Conservation (phyloP, 768 basidiomycete species). For the Lentinula sp. region DNA sequence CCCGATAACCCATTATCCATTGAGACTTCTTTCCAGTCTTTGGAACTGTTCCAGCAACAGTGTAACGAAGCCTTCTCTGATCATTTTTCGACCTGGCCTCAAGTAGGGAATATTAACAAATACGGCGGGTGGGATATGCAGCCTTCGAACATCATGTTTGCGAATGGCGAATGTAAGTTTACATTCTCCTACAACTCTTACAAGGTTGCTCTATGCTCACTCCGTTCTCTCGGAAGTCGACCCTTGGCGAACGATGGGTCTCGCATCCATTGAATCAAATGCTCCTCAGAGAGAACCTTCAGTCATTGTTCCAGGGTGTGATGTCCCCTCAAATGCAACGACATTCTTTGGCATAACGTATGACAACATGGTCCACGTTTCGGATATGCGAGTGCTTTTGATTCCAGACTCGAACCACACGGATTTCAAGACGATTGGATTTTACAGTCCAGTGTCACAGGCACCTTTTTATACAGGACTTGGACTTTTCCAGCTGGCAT, state of each 20-base stretch:
- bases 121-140: slow-evolving; percentile 50
- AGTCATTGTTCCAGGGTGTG: slow-evolving; percentile 36
- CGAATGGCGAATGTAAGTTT: slow-evolving; percentile 42
- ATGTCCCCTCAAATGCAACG: slow-evolving; percentile 22
- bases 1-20: slow-evolving; percentile 38
- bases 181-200: neutral
- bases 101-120: slow-evolving; percentile 39
- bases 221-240: slow-evolving; percentile 27
- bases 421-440: slow-evolving; percentile 42
- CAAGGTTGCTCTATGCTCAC: neutral
- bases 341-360: slow-evolving; percentile 44
- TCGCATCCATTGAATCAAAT: slow-evolving; percentile 42
- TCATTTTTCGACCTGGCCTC: slow-evolving; percentile 31
- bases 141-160: slow-evolving; percentile 40
- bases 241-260: slow-evolving; percentile 46
- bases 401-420: slow-evolving; percentile 42
- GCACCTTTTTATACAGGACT: slow-evolving; percentile 43
- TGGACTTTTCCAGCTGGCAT: slow-evolving; percentile 36
- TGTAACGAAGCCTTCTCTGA: slow-evolving; percentile 35
- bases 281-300: slow-evolving; percentile 36
- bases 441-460: slow-evolving; percentile 41
- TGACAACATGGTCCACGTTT: slow-evolving; percentile 42
- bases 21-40: slow-evolving; percentile 39
- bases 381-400: slow-evolving; percentile 41
- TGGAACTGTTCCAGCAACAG: slow-evolving; percentile 38